These are phyloP conservation scores for Artemisia princeps DNA, from an alignment of 140 eudicot species.

Conservation along the genomic window DNA sequence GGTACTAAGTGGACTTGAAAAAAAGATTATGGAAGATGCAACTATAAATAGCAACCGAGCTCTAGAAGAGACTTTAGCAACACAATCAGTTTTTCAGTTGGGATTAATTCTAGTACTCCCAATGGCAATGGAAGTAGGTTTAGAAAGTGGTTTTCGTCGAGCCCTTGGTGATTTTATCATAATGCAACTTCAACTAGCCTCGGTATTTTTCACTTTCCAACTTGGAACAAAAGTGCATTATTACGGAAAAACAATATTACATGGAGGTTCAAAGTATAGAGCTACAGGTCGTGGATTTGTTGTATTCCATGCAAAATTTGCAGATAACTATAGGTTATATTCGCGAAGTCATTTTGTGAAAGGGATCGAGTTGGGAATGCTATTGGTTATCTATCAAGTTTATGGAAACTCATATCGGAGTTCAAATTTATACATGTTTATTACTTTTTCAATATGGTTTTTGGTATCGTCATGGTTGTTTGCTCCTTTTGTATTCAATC, in stretches of 20 bases:
- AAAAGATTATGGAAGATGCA: conserved; percentile 51
- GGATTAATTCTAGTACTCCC: conserved; percentile 82
- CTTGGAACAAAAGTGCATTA: conserved; percentile 95
- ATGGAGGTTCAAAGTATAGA: conserved; percentile 90
- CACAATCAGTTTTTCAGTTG: conserved; percentile 74
- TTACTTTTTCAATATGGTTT: conserved; percentile 92
- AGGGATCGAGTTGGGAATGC: conserved; percentile 72
- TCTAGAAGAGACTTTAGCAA: conserved; percentile 77
- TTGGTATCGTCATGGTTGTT: conserved; percentile 86
- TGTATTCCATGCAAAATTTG: conserved; percentile 84
- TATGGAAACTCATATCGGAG: conserved; percentile 68
- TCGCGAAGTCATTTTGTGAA: conserved; percentile 92
- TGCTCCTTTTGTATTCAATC: conserved; percentile 95
- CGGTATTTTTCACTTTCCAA: conserved; percentile 89
- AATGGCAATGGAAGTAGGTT: conserved; percentile 98
- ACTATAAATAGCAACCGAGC: conserved; percentile 33
- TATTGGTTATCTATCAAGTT: conserved; percentile 69
- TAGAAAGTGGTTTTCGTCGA: conserved; percentile 81
- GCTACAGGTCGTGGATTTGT: conserved; percentile 99
- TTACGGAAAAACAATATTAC: conserved; percentile 76
- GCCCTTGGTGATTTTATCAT: conserved; percentile 82
- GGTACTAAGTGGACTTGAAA: conserved; percentile 90
- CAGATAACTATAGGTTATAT: conserved; percentile 79
- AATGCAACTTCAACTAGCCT: conserved; percentile 94
- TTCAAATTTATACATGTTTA: conserved; percentile 55